Evolutionary conservation across 2,329 filamentous ascomycete species (phyloP).

Genomic region (Penicillium expansum): DNA sequence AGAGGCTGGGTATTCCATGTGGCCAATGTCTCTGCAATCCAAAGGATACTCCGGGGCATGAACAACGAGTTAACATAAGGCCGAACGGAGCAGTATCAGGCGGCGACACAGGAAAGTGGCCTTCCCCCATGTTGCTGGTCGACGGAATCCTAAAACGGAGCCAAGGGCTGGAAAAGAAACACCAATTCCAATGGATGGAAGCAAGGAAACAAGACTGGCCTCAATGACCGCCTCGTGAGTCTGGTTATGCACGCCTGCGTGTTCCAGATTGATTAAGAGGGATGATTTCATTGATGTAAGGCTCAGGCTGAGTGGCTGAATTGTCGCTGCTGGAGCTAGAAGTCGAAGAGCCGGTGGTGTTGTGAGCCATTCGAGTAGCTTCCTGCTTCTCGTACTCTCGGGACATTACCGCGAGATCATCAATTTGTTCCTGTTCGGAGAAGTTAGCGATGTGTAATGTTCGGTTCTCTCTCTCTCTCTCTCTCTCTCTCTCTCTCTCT

Average conservation of each 20-base stretch:
- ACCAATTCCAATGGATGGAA: neutral
- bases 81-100: neutral
- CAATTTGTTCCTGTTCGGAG: conserved; percentile 46
- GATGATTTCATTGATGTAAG: conserved; percentile 46
- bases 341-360: conserved; percentile 16
- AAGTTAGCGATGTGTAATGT: conserved; percentile 10
- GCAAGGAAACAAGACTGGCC: neutral
- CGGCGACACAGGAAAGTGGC: neutral
- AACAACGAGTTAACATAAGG: neutral
- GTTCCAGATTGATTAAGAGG: conserved; percentile 32
- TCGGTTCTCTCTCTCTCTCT: neutral
- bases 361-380: conserved; percentile 44
- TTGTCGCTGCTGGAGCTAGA: conserved; percentile 3
- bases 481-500: neutral
- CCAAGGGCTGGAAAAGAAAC: neutral
- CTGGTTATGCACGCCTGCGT: conserved; percentile 30
- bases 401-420: conserved; percentile 48
- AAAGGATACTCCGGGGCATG: neutral
- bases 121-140: neutral
- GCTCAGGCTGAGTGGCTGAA: conserved; percentile 25
- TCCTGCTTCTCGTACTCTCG: conserved; percentile 50
- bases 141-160: neutral
- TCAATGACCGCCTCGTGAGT: conserved; percentile 29
- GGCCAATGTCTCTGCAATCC: neutral
- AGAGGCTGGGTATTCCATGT: neutral